Percentiles rank a stretch among this genome's conserved stretches.
phyloP scores from a whole-genome alignment of 225 moss, liverwort and hornwort species.

The Straminergon stramineum region DNA sequence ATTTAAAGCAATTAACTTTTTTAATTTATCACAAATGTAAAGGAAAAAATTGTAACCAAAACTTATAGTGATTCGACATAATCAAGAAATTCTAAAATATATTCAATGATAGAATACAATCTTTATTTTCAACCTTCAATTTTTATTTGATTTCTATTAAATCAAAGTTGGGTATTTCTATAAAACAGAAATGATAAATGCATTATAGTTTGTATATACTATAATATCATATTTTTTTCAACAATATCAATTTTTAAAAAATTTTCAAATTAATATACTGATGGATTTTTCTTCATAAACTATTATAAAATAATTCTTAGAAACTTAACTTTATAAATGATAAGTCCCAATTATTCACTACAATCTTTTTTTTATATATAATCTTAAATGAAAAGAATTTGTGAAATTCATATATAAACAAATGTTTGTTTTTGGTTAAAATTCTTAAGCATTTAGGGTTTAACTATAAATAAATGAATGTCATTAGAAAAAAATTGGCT shows the following conservation, averaged over 20 bases:
- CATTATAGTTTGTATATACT: fast-evolving
- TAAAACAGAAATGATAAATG: not conserved
- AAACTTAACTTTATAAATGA: not conserved
- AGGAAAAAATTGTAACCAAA: not conserved
- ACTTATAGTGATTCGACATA: not conserved
- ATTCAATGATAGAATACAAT: not conserved
- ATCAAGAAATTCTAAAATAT: not conserved
- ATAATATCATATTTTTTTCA: not conserved
- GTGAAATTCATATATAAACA: not conserved
- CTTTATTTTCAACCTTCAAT: not conserved
- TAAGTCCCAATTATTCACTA: not conserved
- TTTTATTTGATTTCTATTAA: not conserved
- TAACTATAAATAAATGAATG: no score
- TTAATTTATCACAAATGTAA: not conserved
- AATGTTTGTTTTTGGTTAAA: not conserved
- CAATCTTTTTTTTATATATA: not conserved
- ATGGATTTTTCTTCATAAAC: not conserved
- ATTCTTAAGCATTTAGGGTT: not conserved
- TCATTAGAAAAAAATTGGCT: no score
- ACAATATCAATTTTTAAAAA: not conserved
- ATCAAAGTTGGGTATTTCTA: not conserved
- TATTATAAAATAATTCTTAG: not conserved
- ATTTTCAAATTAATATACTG: not conserved
- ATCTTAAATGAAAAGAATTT: not conserved
- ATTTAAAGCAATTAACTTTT: not conserved